Conservation (phyloP, 1,139 yeast genomes). For the Candida sojae region DNA sequence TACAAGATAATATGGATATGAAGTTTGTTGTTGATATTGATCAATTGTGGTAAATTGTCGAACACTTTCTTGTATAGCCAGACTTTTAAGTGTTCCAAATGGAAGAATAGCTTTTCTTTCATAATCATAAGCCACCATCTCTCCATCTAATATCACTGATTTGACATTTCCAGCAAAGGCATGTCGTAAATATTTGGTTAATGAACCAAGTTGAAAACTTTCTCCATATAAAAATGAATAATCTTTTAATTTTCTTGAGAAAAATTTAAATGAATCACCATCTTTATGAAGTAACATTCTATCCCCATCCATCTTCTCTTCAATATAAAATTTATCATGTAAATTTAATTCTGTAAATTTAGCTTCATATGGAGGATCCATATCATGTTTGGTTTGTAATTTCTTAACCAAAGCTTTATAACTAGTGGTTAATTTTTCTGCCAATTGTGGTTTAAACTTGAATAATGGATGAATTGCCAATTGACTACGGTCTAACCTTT, state of each 20-base stretch:
- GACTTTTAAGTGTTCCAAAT: conserved; percentile 74
- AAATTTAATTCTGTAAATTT: conserved; percentile 17
- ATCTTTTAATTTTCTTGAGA: conserved; percentile 70
- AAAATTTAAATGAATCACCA: conserved; percentile 55
- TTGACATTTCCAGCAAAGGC: conserved; percentile 44
- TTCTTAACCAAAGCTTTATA: conserved; percentile 50
- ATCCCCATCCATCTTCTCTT: conserved; percentile 95
- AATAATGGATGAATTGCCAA: conserved; percentile 47
- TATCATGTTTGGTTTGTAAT: conserved; percentile 29
- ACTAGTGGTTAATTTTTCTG: conserved; percentile 51
- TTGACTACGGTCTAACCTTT: conserved; percentile 45
- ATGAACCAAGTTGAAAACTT: conserved; percentile 56
- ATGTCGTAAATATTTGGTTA: conserved; percentile 55
- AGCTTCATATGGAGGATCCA: conserved; percentile 23
- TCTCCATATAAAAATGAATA: conserved; percentile 75
- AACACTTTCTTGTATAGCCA: conserved; percentile 60
- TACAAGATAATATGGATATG: conserved; percentile 64
- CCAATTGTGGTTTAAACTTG: conserved; percentile 74
- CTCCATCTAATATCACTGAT: conserved; percentile 80
- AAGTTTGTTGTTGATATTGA: conserved; percentile 36
- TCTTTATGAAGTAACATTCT: conserved; percentile 69
- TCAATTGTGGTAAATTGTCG: conserved; percentile 43
- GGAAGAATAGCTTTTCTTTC: conserved; percentile 62
- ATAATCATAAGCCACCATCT: conserved; percentile 87
- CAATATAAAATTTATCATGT: conserved; percentile 60